Percentiles rank a stretch among this genome's conserved stretches.
These are phyloP conservation scores for Vigna reflexopilosa DNA, from an alignment of 306 rosid genomes.

Conservation along the genomic window DNA sequence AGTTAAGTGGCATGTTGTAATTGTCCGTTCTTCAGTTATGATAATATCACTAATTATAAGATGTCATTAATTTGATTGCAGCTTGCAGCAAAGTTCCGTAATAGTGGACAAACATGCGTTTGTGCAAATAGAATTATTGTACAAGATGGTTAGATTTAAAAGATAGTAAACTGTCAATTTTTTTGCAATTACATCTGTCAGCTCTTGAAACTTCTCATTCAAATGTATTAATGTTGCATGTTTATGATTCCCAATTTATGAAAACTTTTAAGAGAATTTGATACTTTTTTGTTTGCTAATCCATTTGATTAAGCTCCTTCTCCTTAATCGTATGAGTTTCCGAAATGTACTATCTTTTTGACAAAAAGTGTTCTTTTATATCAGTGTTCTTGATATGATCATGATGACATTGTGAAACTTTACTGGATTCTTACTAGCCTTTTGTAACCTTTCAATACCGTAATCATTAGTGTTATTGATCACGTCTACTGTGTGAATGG, in stretches of 20 bases:
- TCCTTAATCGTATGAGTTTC: background rate
- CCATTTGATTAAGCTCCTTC: conserved; percentile 34
- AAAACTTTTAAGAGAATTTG: conserved; percentile 16
- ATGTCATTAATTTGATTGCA: conserved; percentile 49
- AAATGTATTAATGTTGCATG: background rate
- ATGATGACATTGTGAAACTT: conserved; percentile 12
- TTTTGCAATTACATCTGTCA: conserved; percentile 39
- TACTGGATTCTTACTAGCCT: conserved; percentile 18
- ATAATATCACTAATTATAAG: conserved; percentile 30
- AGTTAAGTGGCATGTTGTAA: conserved; percentile 31
- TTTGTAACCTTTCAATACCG: conserved; percentile 23
- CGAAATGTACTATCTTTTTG: conserved; percentile 23
- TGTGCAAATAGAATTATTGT: conserved; percentile 95
- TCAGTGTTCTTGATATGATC: conserved; percentile 7
- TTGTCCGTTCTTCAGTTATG: background rate
- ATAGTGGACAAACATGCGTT: conserved; percentile 96
- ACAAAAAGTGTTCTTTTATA: conserved; percentile 11
- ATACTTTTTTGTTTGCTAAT: conserved; percentile 14
- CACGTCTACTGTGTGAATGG: conserved; percentile 6
- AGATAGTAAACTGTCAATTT: conserved; percentile 4
- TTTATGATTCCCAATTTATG: conserved; percentile 27
- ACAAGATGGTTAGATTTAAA: conserved; percentile 80
- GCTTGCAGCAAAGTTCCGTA: conserved; percentile 96
- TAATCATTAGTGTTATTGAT: conserved; percentile 10
- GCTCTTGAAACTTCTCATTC: conserved; percentile 10